Conservation (phyloP, 495 filamentous ascomycete species). For the Penicillium lividum region DNA sequence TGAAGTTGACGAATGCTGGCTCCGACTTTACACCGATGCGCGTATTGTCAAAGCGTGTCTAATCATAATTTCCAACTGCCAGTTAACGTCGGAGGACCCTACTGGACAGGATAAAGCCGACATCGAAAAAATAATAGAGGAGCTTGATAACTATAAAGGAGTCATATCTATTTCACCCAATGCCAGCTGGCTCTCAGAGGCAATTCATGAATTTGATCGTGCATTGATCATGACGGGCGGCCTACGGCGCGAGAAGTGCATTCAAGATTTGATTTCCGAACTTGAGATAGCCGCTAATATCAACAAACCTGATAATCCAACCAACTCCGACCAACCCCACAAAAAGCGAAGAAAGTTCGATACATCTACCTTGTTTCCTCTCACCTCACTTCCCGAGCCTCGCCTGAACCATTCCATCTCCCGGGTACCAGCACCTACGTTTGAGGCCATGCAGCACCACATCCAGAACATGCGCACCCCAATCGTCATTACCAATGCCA, state of each 20-base stretch:
- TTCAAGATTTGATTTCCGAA: conserved; percentile 47
- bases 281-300: conserved; percentile 29
- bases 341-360: conserved; percentile 38
- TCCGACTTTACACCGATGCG: conserved; percentile 75
- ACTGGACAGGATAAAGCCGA: conserved; percentile 5
- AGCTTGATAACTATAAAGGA: not conserved
- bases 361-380: conserved; percentile 40
- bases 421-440: conserved; percentile 41
- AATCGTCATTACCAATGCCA: conserved; percentile 64
- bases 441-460: conserved; percentile 66
- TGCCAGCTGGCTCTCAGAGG: conserved; percentile 34
- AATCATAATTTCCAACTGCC: conserved; percentile 30
- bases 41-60: conserved; percentile 62
- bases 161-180: not conserved
- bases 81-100: conserved; percentile 4
- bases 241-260: conserved; percentile 59
- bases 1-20: conserved; percentile 74
- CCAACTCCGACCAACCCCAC: not conserved
- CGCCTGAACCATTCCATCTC: conserved; percentile 39
- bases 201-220: conserved; percentile 72
- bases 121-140: conserved; percentile 15
- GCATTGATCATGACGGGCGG: conserved; percentile 82
- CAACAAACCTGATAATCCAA: not conserved
- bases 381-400: conserved; percentile 34
- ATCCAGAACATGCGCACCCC: conserved; percentile 58